Evolutionary conservation across 768 basidiomycete species (phyloP).

Genomic region (Asterophora parasitica): DNA sequence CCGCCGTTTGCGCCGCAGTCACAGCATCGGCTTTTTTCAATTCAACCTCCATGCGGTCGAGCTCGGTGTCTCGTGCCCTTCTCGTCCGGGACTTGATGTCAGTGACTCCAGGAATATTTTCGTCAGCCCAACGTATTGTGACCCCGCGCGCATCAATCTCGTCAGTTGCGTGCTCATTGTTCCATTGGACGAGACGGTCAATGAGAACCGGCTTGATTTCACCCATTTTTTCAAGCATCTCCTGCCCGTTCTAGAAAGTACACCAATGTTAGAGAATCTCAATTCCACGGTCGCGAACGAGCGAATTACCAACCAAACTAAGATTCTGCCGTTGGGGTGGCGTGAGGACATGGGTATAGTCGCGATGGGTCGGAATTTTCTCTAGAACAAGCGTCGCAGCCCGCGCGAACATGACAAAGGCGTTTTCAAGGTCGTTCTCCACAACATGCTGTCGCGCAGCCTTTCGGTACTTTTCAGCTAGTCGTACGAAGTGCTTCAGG

Average conservation of each 20-base stretch:
- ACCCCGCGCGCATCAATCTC: not conserved
- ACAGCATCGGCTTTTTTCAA: slow-evolving; percentile 22
- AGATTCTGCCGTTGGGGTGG: slow-evolving; percentile 62
- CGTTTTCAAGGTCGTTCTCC: slow-evolving; percentile 58
- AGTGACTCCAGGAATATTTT: slow-evolving; percentile 8
- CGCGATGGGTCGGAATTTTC: slow-evolving; percentile 67
- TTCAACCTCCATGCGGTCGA: slow-evolving; percentile 25
- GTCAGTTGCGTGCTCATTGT: not conserved
- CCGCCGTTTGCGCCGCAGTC: slow-evolving; percentile 20
- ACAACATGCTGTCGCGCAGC: slow-evolving; percentile 44
- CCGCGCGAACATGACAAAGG: slow-evolving; percentile 66
- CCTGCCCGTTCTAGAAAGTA: slow-evolving; percentile 33
- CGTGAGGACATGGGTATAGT: slow-evolving; percentile 54
- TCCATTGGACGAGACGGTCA: slow-evolving; percentile 61
- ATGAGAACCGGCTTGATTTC: slow-evolving; percentile 62
- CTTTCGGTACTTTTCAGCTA: slow-evolving; percentile 58
- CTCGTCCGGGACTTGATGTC: not conserved
- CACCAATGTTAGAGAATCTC: slow-evolving; percentile 9
- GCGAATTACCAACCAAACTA: slow-evolving; percentile 50
- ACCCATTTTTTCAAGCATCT: slow-evolving; percentile 63
- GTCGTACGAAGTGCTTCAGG: slow-evolving; percentile 63
- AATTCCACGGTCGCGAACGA: no score
- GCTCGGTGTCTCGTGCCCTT: slow-evolving; percentile 24
- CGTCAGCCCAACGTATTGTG: slow-evolving; percentile 1
- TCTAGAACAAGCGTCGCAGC: slow-evolving; percentile 78